phyloP scores from a whole-genome alignment of 164 flowering plant genomes.

The Akebia trifoliata region DNA sequence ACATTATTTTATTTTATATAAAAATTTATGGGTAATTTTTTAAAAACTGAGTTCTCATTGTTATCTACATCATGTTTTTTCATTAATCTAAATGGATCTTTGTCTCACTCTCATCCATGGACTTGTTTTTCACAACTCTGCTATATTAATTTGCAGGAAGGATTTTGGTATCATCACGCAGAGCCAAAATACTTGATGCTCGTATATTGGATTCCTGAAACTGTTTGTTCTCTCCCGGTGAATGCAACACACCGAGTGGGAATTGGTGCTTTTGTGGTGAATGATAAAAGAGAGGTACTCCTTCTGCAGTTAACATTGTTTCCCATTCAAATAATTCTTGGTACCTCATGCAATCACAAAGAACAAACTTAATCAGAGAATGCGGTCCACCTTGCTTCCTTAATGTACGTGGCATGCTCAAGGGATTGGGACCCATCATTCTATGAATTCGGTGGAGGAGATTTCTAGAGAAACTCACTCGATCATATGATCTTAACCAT shows the following conservation, averaged over 20 bases:
- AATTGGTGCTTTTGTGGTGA: conserved; percentile 46
- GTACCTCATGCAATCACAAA: not conserved
- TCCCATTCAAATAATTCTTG: not conserved
- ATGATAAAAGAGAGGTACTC: conserved; percentile 44
- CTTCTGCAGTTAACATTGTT: not conserved
- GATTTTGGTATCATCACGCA: conserved; percentile 49
- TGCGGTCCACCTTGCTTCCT: not conserved
- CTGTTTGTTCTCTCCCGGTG: conserved; percentile 28
- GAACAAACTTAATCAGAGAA: not conserved
- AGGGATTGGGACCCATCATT: not conserved
- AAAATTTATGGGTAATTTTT: too few species aligned
- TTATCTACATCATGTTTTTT: too few species aligned
- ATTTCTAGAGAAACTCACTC: not conserved
- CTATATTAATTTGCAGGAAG: conserved; percentile 30
- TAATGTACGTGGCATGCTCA: not conserved
- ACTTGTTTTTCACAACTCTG: not conserved
- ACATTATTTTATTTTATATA: too few species aligned
- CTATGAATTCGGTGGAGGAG: not conserved
- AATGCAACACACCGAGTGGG: conserved; percentile 50
- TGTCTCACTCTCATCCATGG: conserved; percentile 1
- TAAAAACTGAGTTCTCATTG: too few species aligned
- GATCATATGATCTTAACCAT: not conserved
- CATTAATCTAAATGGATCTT: not conserved
- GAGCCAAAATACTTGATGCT: conserved; percentile 47
- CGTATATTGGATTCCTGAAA: conserved; percentile 45